Percentiles rank a stretch among this genome's conserved stretches.
These are phyloP conservation scores for Porcisia deanei DNA, from an alignment of 208 protist genomes.

Conservation along the genomic window DNA sequence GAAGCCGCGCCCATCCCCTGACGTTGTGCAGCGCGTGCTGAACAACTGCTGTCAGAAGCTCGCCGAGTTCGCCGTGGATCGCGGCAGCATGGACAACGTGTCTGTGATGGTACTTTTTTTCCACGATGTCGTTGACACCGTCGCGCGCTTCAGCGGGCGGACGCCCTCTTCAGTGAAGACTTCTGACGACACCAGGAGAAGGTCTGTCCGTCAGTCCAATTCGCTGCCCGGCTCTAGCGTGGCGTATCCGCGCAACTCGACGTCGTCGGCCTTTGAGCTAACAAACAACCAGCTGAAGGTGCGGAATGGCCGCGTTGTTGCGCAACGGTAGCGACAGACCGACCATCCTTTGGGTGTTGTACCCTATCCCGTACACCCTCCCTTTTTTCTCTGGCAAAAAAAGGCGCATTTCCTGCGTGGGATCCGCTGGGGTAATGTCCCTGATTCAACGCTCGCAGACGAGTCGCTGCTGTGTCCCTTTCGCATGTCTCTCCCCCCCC, in stretches of 20 bases:
- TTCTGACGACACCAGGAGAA: not conserved
- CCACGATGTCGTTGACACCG: slow-evolving; percentile 74
- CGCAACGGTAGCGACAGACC: slow-evolving; percentile 10
- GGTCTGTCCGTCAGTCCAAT: not conserved
- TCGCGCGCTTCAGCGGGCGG: slow-evolving; percentile 46
- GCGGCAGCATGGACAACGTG: slow-evolving; percentile 84
- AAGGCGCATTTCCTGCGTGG: not conserved
- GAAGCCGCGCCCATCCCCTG: slow-evolving; percentile 42
- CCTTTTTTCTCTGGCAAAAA: not conserved
- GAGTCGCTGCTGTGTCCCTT: not conserved
- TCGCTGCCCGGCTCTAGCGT: not conserved
- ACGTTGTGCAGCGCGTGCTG: slow-evolving; percentile 51
- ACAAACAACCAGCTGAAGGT: slow-evolving; percentile 30
- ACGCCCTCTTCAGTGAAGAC: not conserved
- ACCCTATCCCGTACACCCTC: not conserved
- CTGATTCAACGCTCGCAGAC: not conserved
- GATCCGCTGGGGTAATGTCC: not conserved
- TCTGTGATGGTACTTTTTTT: slow-evolving; percentile 79
- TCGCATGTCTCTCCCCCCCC: not conserved
- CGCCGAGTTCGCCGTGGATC: slow-evolving; percentile 79
- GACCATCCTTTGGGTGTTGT: too few relatives aligned
- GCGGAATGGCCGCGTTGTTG: slow-evolving; percentile 29
- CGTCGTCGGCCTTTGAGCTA: slow-evolving; percentile 18
- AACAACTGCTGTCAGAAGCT: slow-evolving; percentile 83
- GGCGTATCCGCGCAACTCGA: slow-evolving; percentile 12